Percentiles rank a stretch among this genome's conserved stretches.
Evolutionary conservation across 148 eudicot genomes (phyloP).

Genomic region (Tetragonia tetragonoides): DNA sequence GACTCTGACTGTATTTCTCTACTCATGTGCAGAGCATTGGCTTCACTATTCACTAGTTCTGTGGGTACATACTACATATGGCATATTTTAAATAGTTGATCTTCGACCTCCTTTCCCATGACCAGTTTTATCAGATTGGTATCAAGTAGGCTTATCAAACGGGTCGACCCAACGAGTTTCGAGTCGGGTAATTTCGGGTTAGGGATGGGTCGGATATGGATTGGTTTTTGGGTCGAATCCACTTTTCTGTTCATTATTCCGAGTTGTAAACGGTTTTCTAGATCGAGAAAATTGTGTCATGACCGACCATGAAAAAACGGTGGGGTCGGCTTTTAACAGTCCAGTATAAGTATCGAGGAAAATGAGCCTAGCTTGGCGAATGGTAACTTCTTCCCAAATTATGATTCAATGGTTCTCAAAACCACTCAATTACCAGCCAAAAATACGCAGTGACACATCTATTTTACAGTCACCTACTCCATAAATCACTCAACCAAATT

Average conservation of each 20-base stretch:
- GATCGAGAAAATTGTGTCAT: too few species aligned
- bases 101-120: too few species aligned
- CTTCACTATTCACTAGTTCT: background rate
- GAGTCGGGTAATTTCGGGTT: too few species aligned
- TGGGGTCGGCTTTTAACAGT: too few species aligned
- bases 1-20: slow-evolving; percentile 4
- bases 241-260: too few species aligned
- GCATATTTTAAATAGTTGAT: background rate
- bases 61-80: background rate
- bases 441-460: background rate
- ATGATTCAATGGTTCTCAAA: background rate
- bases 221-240: too few species aligned
- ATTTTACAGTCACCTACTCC: background rate
- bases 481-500: background rate
- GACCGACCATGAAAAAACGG: too few species aligned
- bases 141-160: background rate
- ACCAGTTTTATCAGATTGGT: background rate
- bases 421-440: background rate
- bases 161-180: background rate
- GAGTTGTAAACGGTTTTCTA: too few species aligned
- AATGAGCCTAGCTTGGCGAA: background rate
- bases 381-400: background rate
- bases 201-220: too few species aligned
- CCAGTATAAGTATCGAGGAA: background rate
- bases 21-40: slow-evolving; percentile 2